These are phyloP conservation scores for Kwoniella sp. DNA, from an alignment of 768 basidiomycete species.

Conservation along the genomic window DNA sequence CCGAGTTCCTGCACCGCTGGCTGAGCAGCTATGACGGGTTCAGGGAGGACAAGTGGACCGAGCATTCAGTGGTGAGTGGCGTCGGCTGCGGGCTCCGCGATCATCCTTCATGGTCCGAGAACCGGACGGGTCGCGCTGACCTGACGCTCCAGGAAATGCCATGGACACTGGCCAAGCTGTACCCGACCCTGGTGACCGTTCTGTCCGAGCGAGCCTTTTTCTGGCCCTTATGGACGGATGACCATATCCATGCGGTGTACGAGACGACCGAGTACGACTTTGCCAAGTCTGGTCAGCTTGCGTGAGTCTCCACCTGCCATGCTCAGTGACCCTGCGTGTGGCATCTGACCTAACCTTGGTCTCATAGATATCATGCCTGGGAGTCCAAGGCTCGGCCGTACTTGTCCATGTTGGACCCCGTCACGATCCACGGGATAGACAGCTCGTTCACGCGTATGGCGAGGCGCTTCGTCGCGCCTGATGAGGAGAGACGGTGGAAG, in stretches of 20 bases:
- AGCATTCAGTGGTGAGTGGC: constrained; percentile 41
- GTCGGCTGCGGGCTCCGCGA: no score
- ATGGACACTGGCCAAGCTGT: constrained; percentile 46
- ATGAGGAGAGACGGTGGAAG: constrained; percentile 28
- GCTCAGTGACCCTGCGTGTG: background rate
- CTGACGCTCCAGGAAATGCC: constrained; percentile 31
- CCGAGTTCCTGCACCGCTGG: constrained; percentile 38
- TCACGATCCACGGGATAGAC: constrained; percentile 34
- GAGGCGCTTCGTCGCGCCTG: constrained; percentile 21
- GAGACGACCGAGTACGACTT: constrained; percentile 37
- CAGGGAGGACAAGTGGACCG: constrained; percentile 37
- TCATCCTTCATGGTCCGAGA: no score
- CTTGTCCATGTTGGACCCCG: constrained; percentile 40
- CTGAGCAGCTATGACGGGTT: constrained; percentile 41
- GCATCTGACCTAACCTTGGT: no score
- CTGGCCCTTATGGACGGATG: constrained; percentile 50
- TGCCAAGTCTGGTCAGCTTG: constrained; percentile 38
- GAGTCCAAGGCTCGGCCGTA: constrained; percentile 45
- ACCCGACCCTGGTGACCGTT: constrained; percentile 49
- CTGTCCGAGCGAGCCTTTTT: constrained; percentile 51
- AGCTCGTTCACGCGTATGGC: constrained; percentile 47
- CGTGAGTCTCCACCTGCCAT: constrained; percentile 18
- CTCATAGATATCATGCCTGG: constrained; percentile 47
- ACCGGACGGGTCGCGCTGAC: background rate
- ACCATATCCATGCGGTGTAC: constrained; percentile 41